phyloP scores from a whole-genome alignment of 768 basidiomycete genomes.

The Lentinula detonsa region DNA sequence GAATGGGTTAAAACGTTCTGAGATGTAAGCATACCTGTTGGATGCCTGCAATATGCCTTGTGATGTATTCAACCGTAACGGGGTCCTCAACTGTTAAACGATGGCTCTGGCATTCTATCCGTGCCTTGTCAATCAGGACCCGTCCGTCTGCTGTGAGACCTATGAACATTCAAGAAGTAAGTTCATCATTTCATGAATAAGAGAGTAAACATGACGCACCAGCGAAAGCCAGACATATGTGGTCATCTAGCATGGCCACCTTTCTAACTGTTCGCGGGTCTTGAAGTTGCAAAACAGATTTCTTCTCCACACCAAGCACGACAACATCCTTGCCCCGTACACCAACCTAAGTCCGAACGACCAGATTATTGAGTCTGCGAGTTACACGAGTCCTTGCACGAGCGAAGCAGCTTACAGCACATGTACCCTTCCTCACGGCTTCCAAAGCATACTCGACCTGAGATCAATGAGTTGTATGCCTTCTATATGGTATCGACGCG shows the following conservation, averaged over 20 bases:
- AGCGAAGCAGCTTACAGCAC: conserved; percentile 59
- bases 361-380: background rate
- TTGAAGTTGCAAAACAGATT: conserved; percentile 93
- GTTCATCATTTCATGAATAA: background rate
- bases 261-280: conserved; percentile 97
- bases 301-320: conserved; percentile 98
- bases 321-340: conserved; percentile 93
- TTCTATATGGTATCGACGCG: conserved; percentile 17
- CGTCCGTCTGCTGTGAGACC: conserved; percentile 97
- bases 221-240: conserved; percentile 94
- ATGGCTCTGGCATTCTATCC: conserved; percentile 97
- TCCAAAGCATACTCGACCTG: conserved; percentile 99
- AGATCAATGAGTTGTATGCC: conserved; percentile 11
- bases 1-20: background rate
- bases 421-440: conserved; percentile 95
- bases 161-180: conserved; percentile 21
- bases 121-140: conserved; percentile 95
- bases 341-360: conserved; percentile 60
- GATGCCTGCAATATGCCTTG: conserved; percentile 96
- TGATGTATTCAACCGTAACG: conserved; percentile 97
- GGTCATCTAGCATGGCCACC: conserved; percentile 98
- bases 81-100: conserved; percentile 97
- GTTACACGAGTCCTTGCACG: background rate
- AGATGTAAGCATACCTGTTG: conserved; percentile 67
- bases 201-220: conserved; percentile 43